Evolutionary conservation across 2,329 filamentous ascomycete species (phyloP).

Genomic region (Fusarium sp.): DNA sequence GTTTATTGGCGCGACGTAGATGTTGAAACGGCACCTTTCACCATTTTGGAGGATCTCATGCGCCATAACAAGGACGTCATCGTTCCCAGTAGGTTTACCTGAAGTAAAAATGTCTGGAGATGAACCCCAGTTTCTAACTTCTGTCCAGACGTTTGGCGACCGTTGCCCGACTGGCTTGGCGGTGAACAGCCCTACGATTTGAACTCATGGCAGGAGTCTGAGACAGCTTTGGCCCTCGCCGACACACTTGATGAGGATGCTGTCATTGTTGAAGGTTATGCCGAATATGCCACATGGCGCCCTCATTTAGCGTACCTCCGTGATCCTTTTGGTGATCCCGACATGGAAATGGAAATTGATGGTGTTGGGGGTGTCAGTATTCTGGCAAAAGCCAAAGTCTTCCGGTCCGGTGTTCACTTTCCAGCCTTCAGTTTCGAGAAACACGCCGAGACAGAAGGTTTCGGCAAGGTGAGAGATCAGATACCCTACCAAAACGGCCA

Average conservation of each 20-base stretch:
- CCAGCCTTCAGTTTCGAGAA: conserved; percentile 99
- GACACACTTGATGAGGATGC: conserved; percentile 97
- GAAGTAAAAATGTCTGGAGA: background rate
- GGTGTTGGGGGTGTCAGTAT: conserved; percentile 98
- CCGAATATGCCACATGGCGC: conserved; percentile 98
- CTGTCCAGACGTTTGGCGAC: conserved; percentile 89
- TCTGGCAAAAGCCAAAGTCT: conserved; percentile 93
- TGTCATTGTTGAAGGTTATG: conserved; percentile 98
- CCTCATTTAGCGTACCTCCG: conserved; percentile 96
- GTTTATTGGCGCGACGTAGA: conserved; percentile 99
- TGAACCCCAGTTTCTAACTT: conserved; percentile 37
- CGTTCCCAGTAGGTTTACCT: conserved; percentile 82
- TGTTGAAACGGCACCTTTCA: conserved; percentile 96
- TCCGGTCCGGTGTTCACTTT: conserved; percentile 95
- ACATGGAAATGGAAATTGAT: conserved; percentile 99
- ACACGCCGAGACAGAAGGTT: conserved; percentile 97
- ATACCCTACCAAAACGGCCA: background rate
- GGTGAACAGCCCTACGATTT: conserved; percentile 98
- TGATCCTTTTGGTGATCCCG: conserved; percentile 95
- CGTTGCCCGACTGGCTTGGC: conserved; percentile 97
- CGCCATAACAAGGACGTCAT: conserved; percentile 99
- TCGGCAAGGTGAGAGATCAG: conserved; percentile 81
- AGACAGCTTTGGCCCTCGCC: conserved; percentile 91
- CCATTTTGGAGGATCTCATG: conserved; percentile 97
- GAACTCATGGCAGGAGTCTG: conserved; percentile 99